Base-by-base conservation (phyloP, 495 filamentous ascomycete genomes). In the Darksidea phi region DNA sequence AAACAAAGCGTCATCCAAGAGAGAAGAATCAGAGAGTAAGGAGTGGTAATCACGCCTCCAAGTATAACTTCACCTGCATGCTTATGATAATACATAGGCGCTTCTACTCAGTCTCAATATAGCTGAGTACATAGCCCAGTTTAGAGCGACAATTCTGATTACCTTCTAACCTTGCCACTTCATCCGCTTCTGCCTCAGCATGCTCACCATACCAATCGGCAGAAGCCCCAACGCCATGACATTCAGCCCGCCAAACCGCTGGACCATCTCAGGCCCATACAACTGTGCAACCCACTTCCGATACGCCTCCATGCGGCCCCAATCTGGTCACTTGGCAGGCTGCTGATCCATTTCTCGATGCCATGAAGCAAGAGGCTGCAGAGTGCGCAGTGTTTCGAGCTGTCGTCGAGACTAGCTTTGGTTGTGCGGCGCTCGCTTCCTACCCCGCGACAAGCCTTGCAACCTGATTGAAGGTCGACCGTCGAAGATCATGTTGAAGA, bases 141-240 rank as follows among this genome's bases (percentile, higher is more conserved):
- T 38, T 15, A 38, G 36, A 38, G 36, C 36, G 36, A 38, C 36
- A 38, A 38, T 38, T 38, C 7, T 38, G 36, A 38, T 38, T 15
- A 38, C 36, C 36, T 38, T 43, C 41, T 43, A 67, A 26, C 57
- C 73, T 71, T 85, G 79, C 85, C 84, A 88, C 59, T 78, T 78
- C 20, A 86, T 78, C 53, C 78, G 79, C 54, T 79, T 80, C 51
- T 81, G 78, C 61, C 80, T 75, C 69, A 87, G 78, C 24, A 84
- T 78, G 58, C 78, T 81, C n/a, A 88, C 77, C 63, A 88, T 84
- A 0, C 85, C 86, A 64, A 87, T 77, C 0, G 86, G 85, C 73
- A 88, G 72, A 48, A 82, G 75, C 34, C 81, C 84, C 23, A 76
- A 70, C 52, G 83, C 83, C 0, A 87, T 85, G 12, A 86, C 78